Conservation (phyloP, 331 rosid genomes). For the Prunus yedoensis region DNA sequence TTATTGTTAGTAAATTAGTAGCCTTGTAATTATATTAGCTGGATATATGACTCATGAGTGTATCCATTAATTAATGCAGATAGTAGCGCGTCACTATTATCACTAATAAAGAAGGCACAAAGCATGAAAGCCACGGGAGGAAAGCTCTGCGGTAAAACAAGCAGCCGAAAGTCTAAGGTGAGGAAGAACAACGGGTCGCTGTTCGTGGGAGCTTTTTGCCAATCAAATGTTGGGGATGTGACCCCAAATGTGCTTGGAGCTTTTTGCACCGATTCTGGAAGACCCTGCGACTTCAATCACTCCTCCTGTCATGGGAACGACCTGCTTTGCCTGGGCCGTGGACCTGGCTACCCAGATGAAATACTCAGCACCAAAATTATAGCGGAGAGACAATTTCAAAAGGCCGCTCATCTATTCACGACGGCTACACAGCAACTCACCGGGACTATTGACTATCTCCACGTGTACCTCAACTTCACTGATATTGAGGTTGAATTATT, state of each 20-base stretch:
- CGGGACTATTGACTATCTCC: slow-evolving; percentile 64
- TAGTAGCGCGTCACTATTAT: neutral
- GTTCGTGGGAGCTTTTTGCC: slow-evolving; percentile 89
- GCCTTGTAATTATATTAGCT: too few species aligned
- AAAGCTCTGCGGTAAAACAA: slow-evolving; percentile 33
- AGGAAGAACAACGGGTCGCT: slow-evolving; percentile 67
- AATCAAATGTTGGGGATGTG: slow-evolving; percentile 89
- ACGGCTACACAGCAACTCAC: slow-evolving; percentile 54
- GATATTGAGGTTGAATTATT: slow-evolving; percentile 56
- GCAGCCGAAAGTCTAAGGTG: slow-evolving; percentile 60
- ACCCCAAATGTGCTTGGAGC: slow-evolving; percentile 84
- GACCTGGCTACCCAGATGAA: slow-evolving; percentile 91
- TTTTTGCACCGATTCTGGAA: slow-evolving; percentile 66
- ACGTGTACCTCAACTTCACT: slow-evolving; percentile 66
- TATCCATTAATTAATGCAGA: neutral
- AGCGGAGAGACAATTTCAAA: slow-evolving; percentile 67
- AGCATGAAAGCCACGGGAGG: slow-evolving; percentile 66
- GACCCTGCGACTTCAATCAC: slow-evolving; percentile 70
- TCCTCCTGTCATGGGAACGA: slow-evolving; percentile 80
- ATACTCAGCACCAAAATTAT: slow-evolving; percentile 69
- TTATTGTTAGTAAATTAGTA: too few species aligned
- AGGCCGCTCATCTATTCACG: slow-evolving; percentile 50
- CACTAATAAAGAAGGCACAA: slow-evolving; percentile 34
- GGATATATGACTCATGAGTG: too few species aligned
- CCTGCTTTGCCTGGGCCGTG: slow-evolving; percentile 69